Percentiles rank a stretch among this genome's conserved stretches.
These are phyloP conservation scores for Marasmius sp. DNA, from an alignment of 1,284 basidiomycete genomes.

Conservation along the genomic window DNA sequence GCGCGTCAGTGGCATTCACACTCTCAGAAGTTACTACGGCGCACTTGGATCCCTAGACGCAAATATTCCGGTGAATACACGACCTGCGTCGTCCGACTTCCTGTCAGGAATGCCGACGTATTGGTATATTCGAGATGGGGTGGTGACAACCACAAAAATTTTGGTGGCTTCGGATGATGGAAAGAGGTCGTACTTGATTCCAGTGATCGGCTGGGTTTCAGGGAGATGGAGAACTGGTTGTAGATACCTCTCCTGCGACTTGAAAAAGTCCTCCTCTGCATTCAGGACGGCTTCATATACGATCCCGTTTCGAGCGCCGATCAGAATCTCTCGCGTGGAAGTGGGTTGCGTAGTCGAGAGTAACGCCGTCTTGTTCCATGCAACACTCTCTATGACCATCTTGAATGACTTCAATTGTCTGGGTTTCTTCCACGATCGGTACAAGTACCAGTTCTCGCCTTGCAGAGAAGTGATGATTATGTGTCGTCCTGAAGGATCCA, in stretches of 20 bases:
- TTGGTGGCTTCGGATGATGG: slow-evolving; percentile 60
- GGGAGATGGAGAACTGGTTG: slow-evolving; percentile 79
- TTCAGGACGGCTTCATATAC: slow-evolving; percentile 88
- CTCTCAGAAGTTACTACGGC: slow-evolving; percentile 30
- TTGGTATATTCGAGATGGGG: slow-evolving; percentile 89
- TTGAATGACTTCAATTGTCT: slow-evolving; percentile 79
- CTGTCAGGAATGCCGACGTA: slow-evolving; percentile 73
- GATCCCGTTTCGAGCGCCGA: slow-evolving; percentile 83
- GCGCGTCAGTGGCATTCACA: not conserved
- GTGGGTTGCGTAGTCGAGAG: slow-evolving; percentile 64
- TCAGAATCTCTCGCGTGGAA: slow-evolving; percentile 84
- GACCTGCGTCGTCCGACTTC: slow-evolving; percentile 71
- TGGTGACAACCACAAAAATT: slow-evolving; percentile 79
- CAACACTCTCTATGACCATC: slow-evolving; percentile 89
- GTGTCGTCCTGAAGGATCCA: slow-evolving; percentile 91
- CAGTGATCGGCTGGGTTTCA: slow-evolving; percentile 79
- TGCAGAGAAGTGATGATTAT: slow-evolving; percentile 83
- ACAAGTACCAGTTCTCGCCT: slow-evolving; percentile 95
- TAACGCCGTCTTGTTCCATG: slow-evolving; percentile 85
- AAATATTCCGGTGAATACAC: slow-evolving; percentile 77
- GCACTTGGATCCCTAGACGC: slow-evolving; percentile 78
- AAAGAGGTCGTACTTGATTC: slow-evolving; percentile 79
- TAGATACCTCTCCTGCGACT: slow-evolving; percentile 81
- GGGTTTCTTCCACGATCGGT: slow-evolving; percentile 78
- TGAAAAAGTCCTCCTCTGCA: slow-evolving; percentile 89